Evolutionary conservation across 495 filamentous ascomycete genomes (phyloP).

Genomic region (Aspergillus hancockii): DNA sequence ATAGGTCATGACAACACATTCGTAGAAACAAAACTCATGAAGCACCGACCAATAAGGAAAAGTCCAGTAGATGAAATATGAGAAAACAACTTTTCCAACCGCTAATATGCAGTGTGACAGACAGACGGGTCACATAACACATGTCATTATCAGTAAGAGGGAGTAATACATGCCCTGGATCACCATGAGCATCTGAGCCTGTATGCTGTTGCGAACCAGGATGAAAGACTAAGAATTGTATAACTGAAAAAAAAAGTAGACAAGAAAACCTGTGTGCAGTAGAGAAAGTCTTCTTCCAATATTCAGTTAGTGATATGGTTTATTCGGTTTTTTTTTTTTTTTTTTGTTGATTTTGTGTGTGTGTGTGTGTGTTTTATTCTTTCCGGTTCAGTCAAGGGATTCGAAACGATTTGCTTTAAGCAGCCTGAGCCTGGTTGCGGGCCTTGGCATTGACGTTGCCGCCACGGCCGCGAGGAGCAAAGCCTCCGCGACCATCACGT

Average conservation of each 20-base stretch:
- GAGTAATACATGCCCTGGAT: conserved; percentile 48
- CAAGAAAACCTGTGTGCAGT: background rate
- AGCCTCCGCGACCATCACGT: conserved; percentile 62
- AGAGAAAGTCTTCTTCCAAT: background rate
- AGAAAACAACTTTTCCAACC: conserved; percentile 49
- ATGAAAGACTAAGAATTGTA: conserved; percentile 22
- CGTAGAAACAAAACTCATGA: conserved; percentile 22
- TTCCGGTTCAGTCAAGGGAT: background rate
- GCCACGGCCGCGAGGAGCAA: conserved; percentile 55
- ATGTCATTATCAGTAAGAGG: conserved; percentile 50
- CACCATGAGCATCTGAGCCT: conserved; percentile 18
- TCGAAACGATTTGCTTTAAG: conserved; percentile 30
- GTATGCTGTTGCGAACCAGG: conserved; percentile 21
- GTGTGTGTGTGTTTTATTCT: too few species aligned
- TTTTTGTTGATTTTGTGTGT: too few species aligned
- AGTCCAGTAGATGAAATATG: conserved; percentile 32
- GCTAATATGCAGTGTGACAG: conserved; percentile 51
- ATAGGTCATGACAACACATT: conserved; percentile 18
- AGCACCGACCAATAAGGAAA: conserved; percentile 23
- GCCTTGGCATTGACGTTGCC: conserved; percentile 49
- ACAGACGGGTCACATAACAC: conserved; percentile 44
- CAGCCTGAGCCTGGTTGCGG: conserved; percentile 52
- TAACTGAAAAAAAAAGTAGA: conserved; percentile 8
- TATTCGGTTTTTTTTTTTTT: conserved; percentile 12
- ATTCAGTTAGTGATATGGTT: background rate